Evolutionary conservation across 202 grass and related monocot genomes (phyloP).

Genomic region (Digitaria exilis): DNA sequence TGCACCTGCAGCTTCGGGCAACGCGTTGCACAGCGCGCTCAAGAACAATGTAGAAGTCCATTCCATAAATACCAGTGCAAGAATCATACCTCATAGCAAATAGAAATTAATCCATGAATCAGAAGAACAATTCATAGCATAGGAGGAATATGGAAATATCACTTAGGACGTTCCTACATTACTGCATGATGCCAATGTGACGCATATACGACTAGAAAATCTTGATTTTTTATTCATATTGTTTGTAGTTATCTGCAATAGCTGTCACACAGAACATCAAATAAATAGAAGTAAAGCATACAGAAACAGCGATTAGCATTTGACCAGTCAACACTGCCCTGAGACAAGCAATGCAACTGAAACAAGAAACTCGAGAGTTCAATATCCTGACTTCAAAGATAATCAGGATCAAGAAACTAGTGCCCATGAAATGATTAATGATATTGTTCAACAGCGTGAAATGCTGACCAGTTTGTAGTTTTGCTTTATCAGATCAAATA

Average conservation of each 20-base stretch:
- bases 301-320: background rate
- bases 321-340: background rate
- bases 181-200: background rate
- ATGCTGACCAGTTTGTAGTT: background rate
- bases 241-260: background rate
- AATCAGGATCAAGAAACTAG: background rate
- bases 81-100: slow-evolving; percentile 58
- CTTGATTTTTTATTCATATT: background rate
- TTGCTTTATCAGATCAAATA: background rate
- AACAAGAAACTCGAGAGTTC: background rate
- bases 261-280: background rate
- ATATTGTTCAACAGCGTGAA: background rate
- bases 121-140: background rate
- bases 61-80: slow-evolving; percentile 72
- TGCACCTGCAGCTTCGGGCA: slow-evolving; percentile 59
- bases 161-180: background rate
- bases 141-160: background rate
- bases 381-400: background rate
- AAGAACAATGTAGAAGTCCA: slow-evolving; percentile 68
- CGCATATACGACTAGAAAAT: background rate
- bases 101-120: background rate
- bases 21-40: slow-evolving; percentile 61
- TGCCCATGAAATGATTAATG: background rate
- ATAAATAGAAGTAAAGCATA: background rate
- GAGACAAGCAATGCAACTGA: background rate